Evolutionary conservation across 768 basidiomycete species (phyloP).

Genomic region (Panaeolus papilionaceus): DNA sequence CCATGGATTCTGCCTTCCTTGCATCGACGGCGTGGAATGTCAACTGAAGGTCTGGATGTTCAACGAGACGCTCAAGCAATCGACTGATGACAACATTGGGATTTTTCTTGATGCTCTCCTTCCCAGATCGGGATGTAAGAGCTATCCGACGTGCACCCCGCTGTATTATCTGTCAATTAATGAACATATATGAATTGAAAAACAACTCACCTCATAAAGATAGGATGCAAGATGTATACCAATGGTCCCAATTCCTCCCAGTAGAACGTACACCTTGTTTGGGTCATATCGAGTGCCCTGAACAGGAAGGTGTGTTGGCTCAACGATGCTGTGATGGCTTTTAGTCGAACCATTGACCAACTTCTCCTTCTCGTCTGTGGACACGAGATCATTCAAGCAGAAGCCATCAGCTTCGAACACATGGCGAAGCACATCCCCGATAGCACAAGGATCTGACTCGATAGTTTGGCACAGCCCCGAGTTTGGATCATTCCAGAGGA

Average conservation of each 20-base stretch:
- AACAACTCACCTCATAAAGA: slow-evolving; percentile 44
- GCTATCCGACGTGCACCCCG: slow-evolving; percentile 42
- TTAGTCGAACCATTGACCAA: background rate
- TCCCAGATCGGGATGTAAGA: slow-evolving; percentile 43
- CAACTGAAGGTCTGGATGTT: slow-evolving; percentile 33
- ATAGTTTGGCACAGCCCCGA: slow-evolving; percentile 16
- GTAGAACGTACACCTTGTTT: slow-evolving; percentile 39
- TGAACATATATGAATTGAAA: background rate
- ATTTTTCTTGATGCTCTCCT: slow-evolving; percentile 26
- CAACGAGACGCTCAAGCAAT: slow-evolving; percentile 36
- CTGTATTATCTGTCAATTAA: slow-evolving; percentile 25
- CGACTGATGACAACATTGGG: slow-evolving; percentile 31
- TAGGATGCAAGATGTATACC: slow-evolving; percentile 44
- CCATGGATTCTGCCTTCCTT: slow-evolving; percentile 26
- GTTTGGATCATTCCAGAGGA: slow-evolving; percentile 18
- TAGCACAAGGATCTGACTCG: slow-evolving; percentile 16
- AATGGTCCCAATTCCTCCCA: slow-evolving; percentile 46
- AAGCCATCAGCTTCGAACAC: background rate
- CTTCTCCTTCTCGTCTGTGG: no score
- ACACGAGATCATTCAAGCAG: no score
- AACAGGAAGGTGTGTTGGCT: background rate
- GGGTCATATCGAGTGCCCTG: slow-evolving; percentile 34
- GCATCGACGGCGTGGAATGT: slow-evolving; percentile 40
- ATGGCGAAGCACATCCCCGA: slow-evolving; percentile 18
- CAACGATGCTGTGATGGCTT: slow-evolving; percentile 20